phyloP scores from a whole-genome alignment of 164 flowering plant species.

The Chimonanthus salicifolius region DNA sequence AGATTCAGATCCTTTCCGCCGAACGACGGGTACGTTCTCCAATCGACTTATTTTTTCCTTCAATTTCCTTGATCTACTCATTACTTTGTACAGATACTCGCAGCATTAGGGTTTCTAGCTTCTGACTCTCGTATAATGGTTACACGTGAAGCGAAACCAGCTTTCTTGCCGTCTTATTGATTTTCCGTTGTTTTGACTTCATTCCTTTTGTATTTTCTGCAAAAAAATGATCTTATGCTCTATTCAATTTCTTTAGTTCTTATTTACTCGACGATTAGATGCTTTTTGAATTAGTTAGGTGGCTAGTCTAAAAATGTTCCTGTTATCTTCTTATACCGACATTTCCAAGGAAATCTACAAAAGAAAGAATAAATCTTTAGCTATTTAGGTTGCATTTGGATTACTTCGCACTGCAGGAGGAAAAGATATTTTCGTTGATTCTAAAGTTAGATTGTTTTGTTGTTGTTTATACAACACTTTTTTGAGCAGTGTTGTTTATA shows the following conservation, averaged over 20 bases:
- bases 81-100: neutral
- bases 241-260: neutral
- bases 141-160: neutral
- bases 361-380: too few relatives aligned
- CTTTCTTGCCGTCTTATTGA: neutral
- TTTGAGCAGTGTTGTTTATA: too few relatives aligned
- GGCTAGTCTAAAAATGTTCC: too few relatives aligned
- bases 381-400: too few relatives aligned
- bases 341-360: too few relatives aligned
- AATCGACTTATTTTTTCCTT: neutral
- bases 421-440: too few relatives aligned
- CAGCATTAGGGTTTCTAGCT: neutral
- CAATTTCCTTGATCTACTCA: neutral
- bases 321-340: too few relatives aligned
- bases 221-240: neutral
- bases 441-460: too few relatives aligned
- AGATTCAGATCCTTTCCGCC: constrained; percentile 58
- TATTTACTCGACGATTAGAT: neutral
- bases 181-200: neutral
- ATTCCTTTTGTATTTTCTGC: neutral
- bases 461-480: too few relatives aligned
- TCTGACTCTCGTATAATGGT: neutral
- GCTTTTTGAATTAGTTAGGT: too few relatives aligned
- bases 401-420: too few relatives aligned
- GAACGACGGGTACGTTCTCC: constrained; percentile 65